A percentile compares a stretch with the other conserved stretches of the same genome.
These are phyloP conservation scores for Nakaseomyces kungkrabaensis DNA, from an alignment of 1,139 yeast genomes.

Conservation along the genomic window DNA sequence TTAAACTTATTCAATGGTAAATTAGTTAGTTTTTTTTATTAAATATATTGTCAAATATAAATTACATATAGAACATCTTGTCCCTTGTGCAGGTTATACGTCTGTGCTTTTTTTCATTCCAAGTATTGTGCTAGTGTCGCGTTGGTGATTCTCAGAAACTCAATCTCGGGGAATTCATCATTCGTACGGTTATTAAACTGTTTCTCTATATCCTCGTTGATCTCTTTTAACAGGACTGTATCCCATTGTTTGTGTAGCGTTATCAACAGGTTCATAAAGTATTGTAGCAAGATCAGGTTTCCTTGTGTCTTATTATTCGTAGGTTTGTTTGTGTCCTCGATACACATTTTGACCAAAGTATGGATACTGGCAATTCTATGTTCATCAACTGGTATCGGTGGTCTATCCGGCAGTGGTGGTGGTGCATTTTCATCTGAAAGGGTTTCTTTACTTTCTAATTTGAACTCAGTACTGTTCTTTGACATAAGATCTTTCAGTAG, in stretches of 20 bases:
- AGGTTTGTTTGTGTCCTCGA: constrained; percentile 9
- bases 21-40: not conserved
- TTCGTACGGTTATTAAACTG: constrained; percentile 6
- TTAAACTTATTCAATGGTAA: no score
- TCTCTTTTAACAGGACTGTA: constrained; percentile 10
- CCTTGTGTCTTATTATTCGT: constrained; percentile 7
- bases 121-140: constrained; percentile 10
- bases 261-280: constrained; percentile 22
- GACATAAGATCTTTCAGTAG: constrained; percentile 56
- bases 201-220: constrained; percentile 12
- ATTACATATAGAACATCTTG: not conserved
- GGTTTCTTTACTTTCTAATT: not conserved
- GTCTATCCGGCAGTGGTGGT: constrained; percentile 25
- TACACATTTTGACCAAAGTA: constrained; percentile 18
- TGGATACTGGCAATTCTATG: constrained; percentile 27
- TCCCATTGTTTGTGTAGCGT: constrained; percentile 24
- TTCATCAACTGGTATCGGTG: constrained; percentile 19
- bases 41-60: not conserved
- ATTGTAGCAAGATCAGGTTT: constrained; percentile 14
- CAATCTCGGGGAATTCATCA: constrained; percentile 18
- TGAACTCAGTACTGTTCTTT: constrained; percentile 14
- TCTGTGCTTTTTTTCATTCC: not conserved
- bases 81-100: no score
- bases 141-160: constrained; percentile 21
- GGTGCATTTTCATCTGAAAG: not conserved